Conservation (phyloP, 2,329 filamentous ascomycete species). For the Kalaharituber pfeilii region DNA sequence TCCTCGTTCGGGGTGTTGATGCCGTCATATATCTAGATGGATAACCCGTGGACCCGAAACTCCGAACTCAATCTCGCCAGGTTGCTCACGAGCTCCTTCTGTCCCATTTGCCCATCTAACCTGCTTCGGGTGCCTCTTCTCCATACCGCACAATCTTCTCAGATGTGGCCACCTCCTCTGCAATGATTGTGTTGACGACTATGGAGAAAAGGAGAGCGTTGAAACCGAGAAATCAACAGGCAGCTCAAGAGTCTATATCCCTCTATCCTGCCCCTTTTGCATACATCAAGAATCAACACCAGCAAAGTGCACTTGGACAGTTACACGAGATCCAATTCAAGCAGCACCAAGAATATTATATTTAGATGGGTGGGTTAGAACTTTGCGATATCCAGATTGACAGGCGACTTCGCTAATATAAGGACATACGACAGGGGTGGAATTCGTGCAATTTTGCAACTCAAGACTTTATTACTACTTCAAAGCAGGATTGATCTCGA, state of each 20-base stretch:
- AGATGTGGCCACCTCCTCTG: conserved; percentile 34
- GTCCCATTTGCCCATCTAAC: conserved; percentile 29
- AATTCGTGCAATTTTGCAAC: conserved; percentile 31
- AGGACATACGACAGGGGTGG: conserved; percentile 33
- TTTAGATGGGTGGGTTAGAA: conserved; percentile 30
- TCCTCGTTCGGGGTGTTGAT: too few species aligned
- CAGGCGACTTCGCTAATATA: too few species aligned
- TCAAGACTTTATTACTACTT: conserved; percentile 30
- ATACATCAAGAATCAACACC: too few species aligned
- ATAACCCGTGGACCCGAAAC: too few species aligned
- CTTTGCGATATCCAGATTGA: too few species aligned
- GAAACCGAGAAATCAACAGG: too few species aligned
- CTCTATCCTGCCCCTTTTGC: neutral
- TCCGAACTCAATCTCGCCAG: too few species aligned
- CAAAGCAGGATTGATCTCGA: conserved; percentile 28
- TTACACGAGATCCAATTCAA: conserved; percentile 25
- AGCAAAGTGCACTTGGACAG: conserved; percentile 12
- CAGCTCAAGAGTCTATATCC: too few species aligned
- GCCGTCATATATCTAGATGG: too few species aligned
- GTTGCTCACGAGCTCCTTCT: too few species aligned
- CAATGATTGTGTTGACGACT: conserved; percentile 28
- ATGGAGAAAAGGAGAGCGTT: too few species aligned
- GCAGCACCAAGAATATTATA: conserved; percentile 28
- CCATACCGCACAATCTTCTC: conserved; percentile 30
- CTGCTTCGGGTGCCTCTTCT: conserved; percentile 33